phyloP scores from a whole-genome alignment of 164 flowering plant genomes.

The Chimonanthus praecox region DNA sequence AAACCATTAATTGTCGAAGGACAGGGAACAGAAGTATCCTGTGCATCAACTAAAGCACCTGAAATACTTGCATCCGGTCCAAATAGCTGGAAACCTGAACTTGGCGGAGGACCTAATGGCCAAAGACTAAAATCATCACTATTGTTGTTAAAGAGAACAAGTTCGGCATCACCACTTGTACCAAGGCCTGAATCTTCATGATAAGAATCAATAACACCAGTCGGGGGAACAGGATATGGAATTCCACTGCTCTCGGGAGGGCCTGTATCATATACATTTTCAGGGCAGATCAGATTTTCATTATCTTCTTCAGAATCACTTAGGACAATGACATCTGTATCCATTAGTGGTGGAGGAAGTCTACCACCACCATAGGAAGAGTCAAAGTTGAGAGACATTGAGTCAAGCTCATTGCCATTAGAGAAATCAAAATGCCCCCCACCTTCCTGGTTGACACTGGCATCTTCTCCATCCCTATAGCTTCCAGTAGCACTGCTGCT shows the following conservation, averaged over 20 bases:
- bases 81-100: constrained; percentile 63
- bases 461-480: constrained; percentile 78
- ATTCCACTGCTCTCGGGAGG: constrained; percentile 29
- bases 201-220: constrained; percentile 46
- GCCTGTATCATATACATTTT: constrained; percentile 25
- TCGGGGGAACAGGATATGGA: constrained; percentile 34
- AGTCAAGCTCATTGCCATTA: constrained; percentile 67
- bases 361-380: constrained; percentile 32
- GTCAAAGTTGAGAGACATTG: constrained; percentile 48
- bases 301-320: constrained; percentile 94
- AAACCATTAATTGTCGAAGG: constrained; percentile 53
- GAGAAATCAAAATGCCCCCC: constrained; percentile 56
- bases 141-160: constrained; percentile 45
- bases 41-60: constrained; percentile 47
- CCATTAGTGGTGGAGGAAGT: constrained; percentile 34
- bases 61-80: constrained; percentile 56
- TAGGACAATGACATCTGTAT: constrained; percentile 72
- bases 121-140: constrained; percentile 68
- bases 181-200: constrained; percentile 44
- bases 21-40: constrained; percentile 35
- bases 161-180: constrained; percentile 30
- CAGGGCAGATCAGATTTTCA: constrained; percentile 55
- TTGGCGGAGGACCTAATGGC: constrained; percentile 48
- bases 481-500: constrained; percentile 90
- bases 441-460: constrained; percentile 83